Percentiles rank a stretch among this genome's conserved stretches.
Conservation (phyloP, 306 rosid genomes). For the Castanospermum australe region DNA sequence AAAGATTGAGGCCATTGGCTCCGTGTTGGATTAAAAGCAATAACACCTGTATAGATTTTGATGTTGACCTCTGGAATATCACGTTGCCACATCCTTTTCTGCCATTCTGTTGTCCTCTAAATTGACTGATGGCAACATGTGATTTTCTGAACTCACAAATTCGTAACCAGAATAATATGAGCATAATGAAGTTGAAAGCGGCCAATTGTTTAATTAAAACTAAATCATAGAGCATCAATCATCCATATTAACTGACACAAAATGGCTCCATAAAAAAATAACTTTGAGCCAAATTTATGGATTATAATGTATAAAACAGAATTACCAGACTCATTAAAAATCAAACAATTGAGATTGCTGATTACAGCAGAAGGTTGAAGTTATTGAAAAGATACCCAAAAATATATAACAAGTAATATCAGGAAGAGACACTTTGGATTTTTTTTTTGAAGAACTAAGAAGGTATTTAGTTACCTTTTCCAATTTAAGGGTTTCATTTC, state of each 20-base stretch:
- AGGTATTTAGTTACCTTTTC: not conserved
- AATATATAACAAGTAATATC: not conserved
- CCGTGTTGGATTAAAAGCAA: slow-evolving; percentile 92
- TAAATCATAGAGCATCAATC: not conserved
- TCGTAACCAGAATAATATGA: slow-evolving; percentile 24
- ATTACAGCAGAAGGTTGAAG: not conserved
- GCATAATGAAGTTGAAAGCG: slow-evolving; percentile 3
- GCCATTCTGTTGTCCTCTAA: slow-evolving; percentile 59
- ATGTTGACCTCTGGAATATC: slow-evolving; percentile 31
- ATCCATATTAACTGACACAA: not conserved
- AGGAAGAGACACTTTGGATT: not conserved
- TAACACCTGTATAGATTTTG: slow-evolving; percentile 62
- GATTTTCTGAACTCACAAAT: slow-evolving; percentile 66
- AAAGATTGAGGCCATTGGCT: slow-evolving; percentile 92
- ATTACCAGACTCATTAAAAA: not conserved
- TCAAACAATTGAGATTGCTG: not conserved
- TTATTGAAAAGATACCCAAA: not conserved
- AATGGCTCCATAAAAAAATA: not conserved
- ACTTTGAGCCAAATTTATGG: not conserved
- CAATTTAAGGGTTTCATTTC: not conserved
- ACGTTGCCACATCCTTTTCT: slow-evolving; percentile 36
- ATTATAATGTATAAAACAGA: not conserved
- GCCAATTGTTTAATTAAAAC: slow-evolving; percentile 6
- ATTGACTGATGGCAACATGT: slow-evolving; percentile 75
- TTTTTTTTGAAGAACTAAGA: not conserved